Percentiles rank a stretch among this genome's conserved stretches.
These are phyloP conservation scores for Fusarium pseudocircinatum DNA, from an alignment of 2,329 filamentous ascomycete genomes.

Conservation along the genomic window DNA sequence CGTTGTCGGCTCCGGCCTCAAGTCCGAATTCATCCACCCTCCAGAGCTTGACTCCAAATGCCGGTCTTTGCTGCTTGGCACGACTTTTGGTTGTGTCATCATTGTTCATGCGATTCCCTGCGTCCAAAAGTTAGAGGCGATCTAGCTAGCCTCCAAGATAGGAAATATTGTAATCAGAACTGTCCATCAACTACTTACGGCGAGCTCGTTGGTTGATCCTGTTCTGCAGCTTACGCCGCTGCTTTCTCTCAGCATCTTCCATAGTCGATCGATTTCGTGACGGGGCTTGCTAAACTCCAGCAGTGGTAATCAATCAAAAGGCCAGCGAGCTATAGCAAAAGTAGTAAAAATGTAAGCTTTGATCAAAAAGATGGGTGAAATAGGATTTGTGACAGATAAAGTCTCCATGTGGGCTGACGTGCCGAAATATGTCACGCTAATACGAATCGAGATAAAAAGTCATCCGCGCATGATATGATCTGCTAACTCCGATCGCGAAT, in stretches of 20 bases:
- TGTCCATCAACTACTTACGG: neutral
- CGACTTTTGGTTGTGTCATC: neutral
- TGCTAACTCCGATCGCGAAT: neutral
- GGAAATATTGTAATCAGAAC: neutral
- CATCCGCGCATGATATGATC: neutral
- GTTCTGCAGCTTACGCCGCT: slow-evolving; percentile 9
- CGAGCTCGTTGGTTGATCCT: slow-evolving; percentile 13
- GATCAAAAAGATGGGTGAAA: neutral
- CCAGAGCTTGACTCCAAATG: slow-evolving; percentile 14
- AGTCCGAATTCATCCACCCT: slow-evolving; percentile 2
- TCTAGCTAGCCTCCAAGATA: no score
- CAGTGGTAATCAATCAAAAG: rapidly evolving
- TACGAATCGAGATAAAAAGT: slow-evolving; percentile 7
- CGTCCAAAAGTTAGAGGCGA: neutral
- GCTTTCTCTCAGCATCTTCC: neutral
- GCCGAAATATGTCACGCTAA: neutral
- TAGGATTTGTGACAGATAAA: neutral
- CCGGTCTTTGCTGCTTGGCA: neutral
- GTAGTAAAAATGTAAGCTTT: slow-evolving; percentile 4
- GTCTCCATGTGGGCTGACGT: neutral
- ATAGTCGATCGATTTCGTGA: no score
- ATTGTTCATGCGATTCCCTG: neutral
- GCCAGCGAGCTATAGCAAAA: neutral
- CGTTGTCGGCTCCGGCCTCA: neutral
- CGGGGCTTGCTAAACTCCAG: no score